These are phyloP conservation scores for Chaetomium cochliodes DNA, from an alignment of 495 filamentous ascomycete species.

Conservation along the genomic window DNA sequence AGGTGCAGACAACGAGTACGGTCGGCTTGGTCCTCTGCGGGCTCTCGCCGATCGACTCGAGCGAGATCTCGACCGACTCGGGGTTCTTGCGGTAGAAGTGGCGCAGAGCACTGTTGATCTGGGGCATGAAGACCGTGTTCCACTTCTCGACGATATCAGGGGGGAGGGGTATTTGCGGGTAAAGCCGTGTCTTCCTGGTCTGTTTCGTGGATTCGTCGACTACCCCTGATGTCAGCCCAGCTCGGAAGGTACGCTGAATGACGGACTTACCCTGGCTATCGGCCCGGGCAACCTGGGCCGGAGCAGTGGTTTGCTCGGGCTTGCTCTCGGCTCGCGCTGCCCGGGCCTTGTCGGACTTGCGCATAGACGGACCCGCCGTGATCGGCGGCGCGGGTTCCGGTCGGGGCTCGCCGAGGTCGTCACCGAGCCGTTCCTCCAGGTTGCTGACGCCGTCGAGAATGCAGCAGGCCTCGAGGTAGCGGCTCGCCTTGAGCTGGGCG, in stretches of 20 bases:
- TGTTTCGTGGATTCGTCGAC: conserved; percentile 6
- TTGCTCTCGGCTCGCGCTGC: neutral
- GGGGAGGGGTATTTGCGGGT: conserved; percentile 54
- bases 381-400: conserved; percentile 13
- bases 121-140: conserved; percentile 68
- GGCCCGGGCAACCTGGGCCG: neutral
- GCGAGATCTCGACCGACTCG: conserved; percentile 71
- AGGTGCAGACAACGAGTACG: conserved; percentile 72
- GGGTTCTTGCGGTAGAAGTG: conserved; percentile 63
- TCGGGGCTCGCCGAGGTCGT: conserved; percentile 38
- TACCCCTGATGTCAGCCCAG: neutral
- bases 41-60: conserved; percentile 71
- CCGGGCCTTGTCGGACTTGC: conserved; percentile 22
- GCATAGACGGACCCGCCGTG: conserved; percentile 1
- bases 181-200: conserved; percentile 43
- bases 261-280: conserved; percentile 13
- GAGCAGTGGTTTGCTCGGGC: neutral
- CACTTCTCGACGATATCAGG: conserved; percentile 65
- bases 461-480: conserved; percentile 52
- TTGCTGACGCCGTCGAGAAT: conserved; percentile 51
- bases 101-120: conserved; percentile 58
- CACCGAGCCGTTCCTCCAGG: conserved; percentile 46
- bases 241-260: neutral
- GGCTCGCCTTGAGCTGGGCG: conserved; percentile 43
- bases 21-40: conserved; percentile 65